Conservation (phyloP, 495 filamentous ascomycete genomes). For the Staphylotrichum longicolle region DNA sequence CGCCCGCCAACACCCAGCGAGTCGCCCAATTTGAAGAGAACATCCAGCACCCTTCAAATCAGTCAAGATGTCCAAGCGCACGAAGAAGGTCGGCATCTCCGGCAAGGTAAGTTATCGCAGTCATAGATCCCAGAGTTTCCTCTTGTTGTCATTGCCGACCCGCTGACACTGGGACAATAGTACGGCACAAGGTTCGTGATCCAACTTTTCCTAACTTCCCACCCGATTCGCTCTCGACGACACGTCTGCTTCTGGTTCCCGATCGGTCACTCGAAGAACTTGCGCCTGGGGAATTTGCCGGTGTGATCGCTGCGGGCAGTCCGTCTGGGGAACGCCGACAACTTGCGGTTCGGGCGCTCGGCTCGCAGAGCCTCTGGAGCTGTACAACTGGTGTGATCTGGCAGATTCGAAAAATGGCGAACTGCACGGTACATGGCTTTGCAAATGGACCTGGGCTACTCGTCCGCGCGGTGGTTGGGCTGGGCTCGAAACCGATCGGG, state of each 20-base stretch:
- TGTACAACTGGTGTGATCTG: no score
- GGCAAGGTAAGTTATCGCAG: constrained; percentile 45
- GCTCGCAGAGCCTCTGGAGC: not conserved
- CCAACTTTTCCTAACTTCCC: constrained; percentile 18
- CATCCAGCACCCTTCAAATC: constrained; percentile 28
- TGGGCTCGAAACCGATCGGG: not conserved
- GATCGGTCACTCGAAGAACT: constrained; percentile 10
- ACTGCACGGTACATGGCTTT: no score
- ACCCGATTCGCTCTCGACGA: constrained; percentile 18
- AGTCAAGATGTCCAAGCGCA: constrained; percentile 92
- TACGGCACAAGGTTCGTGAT: constrained; percentile 58
- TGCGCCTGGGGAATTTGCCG: not conserved
- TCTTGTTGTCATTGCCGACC: constrained; percentile 1
- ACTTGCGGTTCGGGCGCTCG: not conserved
- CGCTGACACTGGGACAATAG: constrained; percentile 35
- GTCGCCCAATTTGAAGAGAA: constrained; percentile 26
- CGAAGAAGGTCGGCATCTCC: constrained; percentile 93
- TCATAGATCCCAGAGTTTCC: not conserved
- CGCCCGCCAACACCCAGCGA: constrained; percentile 29
- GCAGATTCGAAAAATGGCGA: no score
- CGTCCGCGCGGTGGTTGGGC: not conserved
- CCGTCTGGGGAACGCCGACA: not conserved
- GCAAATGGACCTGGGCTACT: not conserved
- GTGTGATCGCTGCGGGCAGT: no score
- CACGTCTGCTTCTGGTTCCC: not conserved